A percentile compares a stretch with the other conserved stretches of the same genome.
Evolutionary conservation across 169 alveolate genomes (phyloP).

Genomic region (Pseudocohnilembus persalinus): DNA sequence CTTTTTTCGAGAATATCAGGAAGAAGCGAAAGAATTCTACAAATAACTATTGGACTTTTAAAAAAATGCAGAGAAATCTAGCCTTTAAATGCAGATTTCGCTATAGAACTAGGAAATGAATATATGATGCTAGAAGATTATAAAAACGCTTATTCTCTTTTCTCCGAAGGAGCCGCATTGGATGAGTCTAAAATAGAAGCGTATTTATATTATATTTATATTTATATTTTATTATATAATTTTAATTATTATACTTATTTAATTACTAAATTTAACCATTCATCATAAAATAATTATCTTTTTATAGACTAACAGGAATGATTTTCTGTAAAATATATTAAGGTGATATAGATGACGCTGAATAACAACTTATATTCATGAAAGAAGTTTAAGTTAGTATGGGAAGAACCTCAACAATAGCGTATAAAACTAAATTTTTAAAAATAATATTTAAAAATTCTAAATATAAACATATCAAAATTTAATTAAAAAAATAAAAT

Average conservation of each 20-base stretch:
- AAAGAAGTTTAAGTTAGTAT: constrained; percentile 62
- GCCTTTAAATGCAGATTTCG: constrained; percentile 69
- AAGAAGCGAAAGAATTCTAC: constrained; percentile 65
- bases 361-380: constrained; percentile 74
- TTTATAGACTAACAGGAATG: constrained; percentile 62
- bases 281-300: too few species aligned
- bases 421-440: constrained; percentile 11
- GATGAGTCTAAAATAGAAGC: constrained; percentile 79
- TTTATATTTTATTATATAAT: too few species aligned
- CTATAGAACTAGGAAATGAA: constrained; percentile 73
- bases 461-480: too few species aligned
- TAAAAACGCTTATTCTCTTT: constrained; percentile 67
- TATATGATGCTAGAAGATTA: constrained; percentile 70
- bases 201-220: neutral
- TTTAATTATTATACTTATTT: too few species aligned
- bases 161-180: constrained; percentile 75
- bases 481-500: constrained; percentile 29
- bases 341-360: constrained; percentile 83
- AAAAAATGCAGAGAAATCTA: constrained; percentile 59
- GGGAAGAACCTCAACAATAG: constrained; percentile 68
- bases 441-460: too few species aligned
- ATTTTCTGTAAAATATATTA: constrained; percentile 76
- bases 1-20: constrained; percentile 74
- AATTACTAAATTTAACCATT: too few species aligned
- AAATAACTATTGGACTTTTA: constrained; percentile 54